Evolutionary conservation across 108 stramenopile species (phyloP), one percentile per base, ranked within the genome.

Genomic region (Pseudonitzschia pungens): DNA sequence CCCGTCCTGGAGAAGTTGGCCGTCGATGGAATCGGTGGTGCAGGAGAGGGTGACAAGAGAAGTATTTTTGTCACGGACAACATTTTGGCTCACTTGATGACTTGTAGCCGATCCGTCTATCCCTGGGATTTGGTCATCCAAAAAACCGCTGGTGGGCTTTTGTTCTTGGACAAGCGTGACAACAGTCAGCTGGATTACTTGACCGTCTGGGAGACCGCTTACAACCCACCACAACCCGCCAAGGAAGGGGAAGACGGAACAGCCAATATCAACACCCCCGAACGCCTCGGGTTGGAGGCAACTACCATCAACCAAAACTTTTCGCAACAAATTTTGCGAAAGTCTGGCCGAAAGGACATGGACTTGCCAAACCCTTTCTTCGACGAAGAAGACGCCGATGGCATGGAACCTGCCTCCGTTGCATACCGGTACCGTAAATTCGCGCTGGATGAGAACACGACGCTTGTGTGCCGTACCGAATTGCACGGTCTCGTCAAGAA

Each of bases 231-330:
- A 15, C 77, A 73, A 20, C 74, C 77, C 1, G 70, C 77, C 41
- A 84, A 86, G 43, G 83, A 91, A 12, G 86, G 86, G 41, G 81
- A 92, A 21, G 92, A 89, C 57, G 83, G 87, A 45, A 41, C 14
- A 10, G 21, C 54, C 54, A 62, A 62, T 20, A 88, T 95, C 78
- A 98, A 98, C 84, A 87, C 86, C 18, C 95, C 97, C 21, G 95
- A 96, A 73, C 84, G 96, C 16, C 89, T 99, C 16, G 82, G 88
- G 44, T 70, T 97, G 28, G 99, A 99, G 73, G 98, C 98, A 12
- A 98, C 97, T 55, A 91, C 89, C 85, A 95, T 99, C 77, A 96
- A 98, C 73, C 97, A 99, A 73, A 98, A 97, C 77, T 99, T 98
- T 77, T 91, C 96, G 27, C 99, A 99, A 77, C 99, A 99, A 81